A percentile compares a stretch with the other conserved stretches of the same genome.
Conservation (phyloP, 768 basidiomycete genomes). For the Xerocomus spinulosus region DNA sequence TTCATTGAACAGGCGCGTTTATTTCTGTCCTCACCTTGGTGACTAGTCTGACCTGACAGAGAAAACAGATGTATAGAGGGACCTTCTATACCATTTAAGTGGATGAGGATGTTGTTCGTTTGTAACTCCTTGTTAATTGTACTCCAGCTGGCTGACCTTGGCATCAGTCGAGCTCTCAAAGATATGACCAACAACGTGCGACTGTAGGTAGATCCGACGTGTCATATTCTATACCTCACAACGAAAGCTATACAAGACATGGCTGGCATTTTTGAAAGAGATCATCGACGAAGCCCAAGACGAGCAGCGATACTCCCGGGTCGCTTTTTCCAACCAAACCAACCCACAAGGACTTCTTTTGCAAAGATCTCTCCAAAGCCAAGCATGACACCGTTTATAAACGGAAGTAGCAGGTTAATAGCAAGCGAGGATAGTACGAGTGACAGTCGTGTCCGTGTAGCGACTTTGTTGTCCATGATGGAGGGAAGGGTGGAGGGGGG, state of each 20-base stretch:
- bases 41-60: neutral
- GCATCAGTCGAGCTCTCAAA: conserved; percentile 55
- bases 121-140: neutral
- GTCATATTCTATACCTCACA: neutral
- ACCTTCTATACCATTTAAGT: neutral
- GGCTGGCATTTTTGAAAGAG: neutral
- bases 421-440: conserved; percentile 71
- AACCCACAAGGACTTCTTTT: conserved; percentile 61
- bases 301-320: conserved; percentile 21
- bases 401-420: conserved; percentile 82
- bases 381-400: conserved; percentile 93
- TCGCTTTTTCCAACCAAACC: conserved; percentile 41
- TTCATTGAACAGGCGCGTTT: neutral
- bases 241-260: neutral
- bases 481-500: conserved; percentile 54
- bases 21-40: neutral
- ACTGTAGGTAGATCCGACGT: conserved; percentile 16
- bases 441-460: conserved; percentile 59
- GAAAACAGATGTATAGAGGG: neutral
- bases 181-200: conserved; percentile 50
- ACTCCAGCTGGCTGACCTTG: conserved; percentile 45
- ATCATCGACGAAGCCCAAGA: conserved; percentile 21
- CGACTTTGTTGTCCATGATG: conserved; percentile 65
- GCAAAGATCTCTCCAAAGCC: conserved; percentile 96
- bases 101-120: neutral